Evolutionary conservation across 2,329 filamentous ascomycete species (phyloP), one percentile per base, ranked within the genome.

Genomic region (Bertia moriformis): DNA sequence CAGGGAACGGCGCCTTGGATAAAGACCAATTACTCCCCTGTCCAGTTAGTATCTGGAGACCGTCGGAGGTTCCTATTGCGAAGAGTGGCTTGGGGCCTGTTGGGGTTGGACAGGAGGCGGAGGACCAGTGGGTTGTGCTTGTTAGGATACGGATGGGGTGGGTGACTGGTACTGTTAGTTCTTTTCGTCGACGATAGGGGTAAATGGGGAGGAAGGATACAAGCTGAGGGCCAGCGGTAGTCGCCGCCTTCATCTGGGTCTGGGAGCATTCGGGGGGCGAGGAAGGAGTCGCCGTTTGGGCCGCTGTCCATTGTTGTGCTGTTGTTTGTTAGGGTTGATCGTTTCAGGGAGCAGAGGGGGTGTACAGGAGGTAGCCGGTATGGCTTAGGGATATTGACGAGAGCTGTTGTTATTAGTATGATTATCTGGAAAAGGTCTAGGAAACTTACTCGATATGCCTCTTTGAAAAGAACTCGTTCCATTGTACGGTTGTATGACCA

Each of bases 11-110:
- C 39, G 46, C 52, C 30, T 53, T 50, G 2, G 47, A 51, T 17
- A 58, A 39, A 2, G 45, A 41, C 55, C 53, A 58, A 38, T 51
- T 45, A 38, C 47, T 47, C 3, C 44, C 48, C 4, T 46, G 41
- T 14, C 51, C 51, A 36, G 54, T 47, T 4, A 60, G 42, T 2
- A 51, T 56, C 36, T 56, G 44, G 7, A 62, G 44, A 13, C 58
- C 57, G 2, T 54, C 47, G 3, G 56, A 59, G 3, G 56, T 56
- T 3, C 58, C 59, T 20, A 61, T 46, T 19, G 57, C 57, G 36
- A 61, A 62, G 7, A 51, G 39, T 1, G 52, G 46, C 14, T 45
- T 51, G 14, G 46, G 42, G 3, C 49, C 46, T 17, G 43, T 43
- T 27, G 58, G 58, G 17, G 43, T 43, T 27, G 58, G 58, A 18